A percentile compares a stretch with the other conserved stretches of the same genome.
phyloP scores from a whole-genome alignment of 495 filamentous ascomycete genomes.

The Podospora appendiculata region DNA sequence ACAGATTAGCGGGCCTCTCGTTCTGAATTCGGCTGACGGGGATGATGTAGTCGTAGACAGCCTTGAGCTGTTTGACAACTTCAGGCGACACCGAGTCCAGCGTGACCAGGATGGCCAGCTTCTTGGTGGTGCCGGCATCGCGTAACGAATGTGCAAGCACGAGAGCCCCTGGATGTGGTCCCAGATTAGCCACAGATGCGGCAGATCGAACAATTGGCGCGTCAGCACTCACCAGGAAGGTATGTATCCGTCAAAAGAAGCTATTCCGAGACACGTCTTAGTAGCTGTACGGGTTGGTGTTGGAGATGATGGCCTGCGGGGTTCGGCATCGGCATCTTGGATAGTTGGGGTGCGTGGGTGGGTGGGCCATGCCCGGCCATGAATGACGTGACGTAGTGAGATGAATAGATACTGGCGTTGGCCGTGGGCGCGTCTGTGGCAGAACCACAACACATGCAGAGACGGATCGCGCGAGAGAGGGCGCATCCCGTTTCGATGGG shows the following conservation, averaged over 20 bases:
- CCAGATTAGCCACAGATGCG: slow-evolving; percentile 20
- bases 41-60: slow-evolving; percentile 81
- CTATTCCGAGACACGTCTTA: slow-evolving; percentile 37
- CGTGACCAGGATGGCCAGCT: slow-evolving; percentile 77
- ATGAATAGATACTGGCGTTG: no score
- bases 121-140: slow-evolving; percentile 82
- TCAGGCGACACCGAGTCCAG: slow-evolving; percentile 62
- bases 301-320: neutral
- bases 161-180: slow-evolving; percentile 58
- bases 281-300: slow-evolving; percentile 6
- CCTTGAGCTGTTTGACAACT: slow-evolving; percentile 73
- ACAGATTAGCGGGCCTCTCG: slow-evolving; percentile 69
- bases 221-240: slow-evolving; percentile 62
- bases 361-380: no score
- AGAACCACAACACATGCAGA: no score
- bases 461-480: no score
- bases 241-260: slow-evolving; percentile 87
- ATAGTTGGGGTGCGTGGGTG: no score
- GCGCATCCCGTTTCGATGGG: neutral
- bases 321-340: neutral
- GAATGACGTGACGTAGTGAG: no score
- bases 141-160: slow-evolving; percentile 92
- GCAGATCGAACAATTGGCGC: slow-evolving; percentile 7
- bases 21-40: slow-evolving; percentile 74
- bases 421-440: no score